Conservation (phyloP, 1,284 basidiomycete genomes). For the Fomitopsis betulina region DNA sequence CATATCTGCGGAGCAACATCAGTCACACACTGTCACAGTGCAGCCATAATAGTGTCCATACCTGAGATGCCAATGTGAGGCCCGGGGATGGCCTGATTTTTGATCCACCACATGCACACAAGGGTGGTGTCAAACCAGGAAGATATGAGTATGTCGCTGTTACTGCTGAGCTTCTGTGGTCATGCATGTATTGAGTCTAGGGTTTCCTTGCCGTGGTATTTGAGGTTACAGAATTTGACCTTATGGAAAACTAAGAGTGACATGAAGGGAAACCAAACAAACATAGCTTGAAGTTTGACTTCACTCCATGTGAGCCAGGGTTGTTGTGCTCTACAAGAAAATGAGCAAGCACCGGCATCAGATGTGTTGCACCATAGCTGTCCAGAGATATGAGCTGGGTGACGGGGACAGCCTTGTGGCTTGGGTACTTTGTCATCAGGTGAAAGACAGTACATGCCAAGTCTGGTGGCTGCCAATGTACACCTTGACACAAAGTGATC, state of each 20-base stretch:
- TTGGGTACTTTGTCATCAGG: background rate
- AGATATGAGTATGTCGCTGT: too few relatives aligned
- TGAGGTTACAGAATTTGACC: conserved; percentile 8
- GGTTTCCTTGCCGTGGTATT: conserved; percentile 4
- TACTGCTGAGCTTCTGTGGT: too few relatives aligned
- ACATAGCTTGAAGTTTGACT: background rate
- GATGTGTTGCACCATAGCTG: conserved; percentile 15
- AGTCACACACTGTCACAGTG: too few relatives aligned
- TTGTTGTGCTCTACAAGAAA: conserved; percentile 12
- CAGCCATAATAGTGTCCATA: too few relatives aligned
- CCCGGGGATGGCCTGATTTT: too few relatives aligned
- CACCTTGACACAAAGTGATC: too few relatives aligned
- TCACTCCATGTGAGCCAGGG: background rate
- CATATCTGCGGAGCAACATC: too few relatives aligned
- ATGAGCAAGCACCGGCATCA: conserved; percentile 22
- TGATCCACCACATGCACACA: too few relatives aligned
- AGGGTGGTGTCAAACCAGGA: too few relatives aligned
- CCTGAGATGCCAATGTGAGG: too few relatives aligned
- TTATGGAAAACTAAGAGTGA: conserved; percentile 5
- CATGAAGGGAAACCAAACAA: background rate
- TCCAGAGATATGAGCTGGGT: background rate
- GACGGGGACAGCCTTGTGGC: background rate
- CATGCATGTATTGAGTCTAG: conserved; percentile 1
- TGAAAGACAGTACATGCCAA: background rate
- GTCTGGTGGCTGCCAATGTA: background rate